Evolutionary conservation across 192 early-diverging fungal genomes (phyloP).

Genomic region (Podila epigama): DNA sequence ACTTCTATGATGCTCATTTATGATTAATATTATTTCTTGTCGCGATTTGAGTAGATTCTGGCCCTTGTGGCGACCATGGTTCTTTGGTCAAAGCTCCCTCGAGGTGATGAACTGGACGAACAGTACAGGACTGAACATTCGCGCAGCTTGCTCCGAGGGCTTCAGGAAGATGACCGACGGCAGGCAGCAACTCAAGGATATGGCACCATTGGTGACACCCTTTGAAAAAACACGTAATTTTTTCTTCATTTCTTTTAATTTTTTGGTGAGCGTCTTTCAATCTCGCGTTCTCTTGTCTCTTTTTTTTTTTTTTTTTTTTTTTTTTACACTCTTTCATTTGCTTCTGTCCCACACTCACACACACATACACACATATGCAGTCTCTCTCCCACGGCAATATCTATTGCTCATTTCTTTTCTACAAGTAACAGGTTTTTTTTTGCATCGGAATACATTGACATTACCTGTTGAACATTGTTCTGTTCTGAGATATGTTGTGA

Average conservation of each 20-base stretch:
- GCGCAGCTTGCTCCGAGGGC: slow-evolving; percentile 9
- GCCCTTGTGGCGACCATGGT: slow-evolving; percentile 3
- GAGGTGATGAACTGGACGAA: slow-evolving; percentile 4
- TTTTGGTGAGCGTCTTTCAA: not conserved
- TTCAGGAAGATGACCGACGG: slow-evolving; percentile 17
- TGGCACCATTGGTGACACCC: not conserved
- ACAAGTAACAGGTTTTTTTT: too few relatives aligned
- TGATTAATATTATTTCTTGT: too few relatives aligned
- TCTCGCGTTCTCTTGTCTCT: not conserved
- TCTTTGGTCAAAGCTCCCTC: slow-evolving; percentile 7
- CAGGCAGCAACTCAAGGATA: not conserved
- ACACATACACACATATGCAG: too few relatives aligned
- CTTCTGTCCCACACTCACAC: too few relatives aligned
- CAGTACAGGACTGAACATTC: slow-evolving; percentile 12
- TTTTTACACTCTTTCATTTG: too few relatives aligned
- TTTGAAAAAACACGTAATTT: not conserved
- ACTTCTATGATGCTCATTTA: not conserved
- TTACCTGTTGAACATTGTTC: too few relatives aligned
- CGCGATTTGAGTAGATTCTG: slow-evolving; percentile 26
- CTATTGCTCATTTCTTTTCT: too few relatives aligned
- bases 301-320: not conserved
- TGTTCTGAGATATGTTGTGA: too few relatives aligned
- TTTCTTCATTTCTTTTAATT: not conserved
- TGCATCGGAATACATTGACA: too few relatives aligned
- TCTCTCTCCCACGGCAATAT: too few relatives aligned